These are phyloP conservation scores for Aegilops sharonensis DNA, from an alignment of 176 grass and related monocot species.

Conservation along the genomic window DNA sequence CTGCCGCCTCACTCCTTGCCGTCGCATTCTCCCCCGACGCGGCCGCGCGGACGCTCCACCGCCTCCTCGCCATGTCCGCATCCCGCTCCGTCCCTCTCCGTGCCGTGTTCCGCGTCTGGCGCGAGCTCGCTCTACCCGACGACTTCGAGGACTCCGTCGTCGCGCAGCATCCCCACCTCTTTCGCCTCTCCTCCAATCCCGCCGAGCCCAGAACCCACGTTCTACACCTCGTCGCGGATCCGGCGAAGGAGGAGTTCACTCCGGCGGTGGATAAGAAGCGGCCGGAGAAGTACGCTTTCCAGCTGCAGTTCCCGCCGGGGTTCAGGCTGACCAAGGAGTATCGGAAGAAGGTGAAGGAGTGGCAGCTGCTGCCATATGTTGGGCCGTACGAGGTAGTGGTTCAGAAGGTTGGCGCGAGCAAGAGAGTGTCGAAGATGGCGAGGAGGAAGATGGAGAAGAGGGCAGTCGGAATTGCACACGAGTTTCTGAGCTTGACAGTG, in stretches of 20 bases:
- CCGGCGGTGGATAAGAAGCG: conserved; percentile 37
- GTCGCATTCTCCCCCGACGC: conserved; percentile 28
- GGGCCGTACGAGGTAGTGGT: conserved; percentile 40
- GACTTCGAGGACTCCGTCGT: conserved; percentile 72
- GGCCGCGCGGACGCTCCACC: conserved; percentile 34
- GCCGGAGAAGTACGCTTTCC: conserved; percentile 52
- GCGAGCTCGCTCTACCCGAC: conserved; percentile 76
- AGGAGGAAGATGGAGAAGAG: conserved; percentile 83
- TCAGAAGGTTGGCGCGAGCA: neutral
- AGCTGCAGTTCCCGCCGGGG: conserved; percentile 67
- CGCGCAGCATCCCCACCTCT: conserved; percentile 45
- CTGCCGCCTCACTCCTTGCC: conserved; percentile 41
- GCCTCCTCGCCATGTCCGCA: conserved; percentile 60
- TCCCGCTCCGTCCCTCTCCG: conserved; percentile 62
- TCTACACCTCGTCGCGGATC: conserved; percentile 48
- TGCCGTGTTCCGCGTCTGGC: conserved; percentile 74
- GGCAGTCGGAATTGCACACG: conserved; percentile 76
- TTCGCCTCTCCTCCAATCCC: conserved; percentile 46
- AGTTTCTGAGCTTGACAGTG: conserved; percentile 80
- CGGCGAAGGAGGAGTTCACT: conserved; percentile 17
- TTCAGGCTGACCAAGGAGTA: conserved; percentile 67
- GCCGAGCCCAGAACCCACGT: conserved; percentile 58
- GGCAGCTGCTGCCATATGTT: conserved; percentile 55
- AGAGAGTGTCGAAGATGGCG: conserved; percentile 40
- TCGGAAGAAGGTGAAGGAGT: conserved; percentile 55